Evolutionary conservation across 2,329 filamentous ascomycete species (phyloP), one percentile per base, ranked within the genome.

Genomic region (Beauveria medogensis): DNA sequence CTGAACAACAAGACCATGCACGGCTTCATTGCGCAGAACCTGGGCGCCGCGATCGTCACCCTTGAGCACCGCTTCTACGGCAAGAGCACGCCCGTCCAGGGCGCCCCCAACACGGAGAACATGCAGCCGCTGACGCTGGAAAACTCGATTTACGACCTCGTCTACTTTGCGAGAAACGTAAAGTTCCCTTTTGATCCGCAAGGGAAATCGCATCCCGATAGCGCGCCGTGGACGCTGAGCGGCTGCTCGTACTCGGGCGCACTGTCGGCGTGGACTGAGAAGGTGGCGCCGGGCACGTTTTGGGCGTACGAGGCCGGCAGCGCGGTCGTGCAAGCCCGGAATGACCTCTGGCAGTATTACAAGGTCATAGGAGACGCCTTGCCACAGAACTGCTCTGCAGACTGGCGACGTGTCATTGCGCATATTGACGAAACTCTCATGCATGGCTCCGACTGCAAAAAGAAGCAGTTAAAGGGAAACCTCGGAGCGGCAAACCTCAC

Each of bases 61-160:
- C 79, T 59, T 2, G 91, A 94, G 74, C 90, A 94, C 70, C 84
- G 91, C 54, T 95, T 92, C 77, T 95, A 92, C 70, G 91, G 91
- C 61, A 78, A 78, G 16, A 91, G 87, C 68, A 85, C 87, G 58
- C 90, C 90, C 0, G 82, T 81, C 0, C 5, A 28, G 18, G 22
- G 24, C 8, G 70, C 78, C 3, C 80, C 90, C 67, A 78, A 92
- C 59, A 87, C 84, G 0, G 77, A 87, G 69, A 90, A 82, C 65
- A 74, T 94, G 63, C 84, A 89, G 3, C 92, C 92, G 75, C 76
- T 93, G 68, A 88, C 88, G 1, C 91, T 90, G 1, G 87, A 92
- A 65, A 89, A 94, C 71, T 82, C 89, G 0, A 70, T 94, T 55
- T 88, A 88, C 7, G 91, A 95, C 69, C 82, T 86, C 58, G 86